These are phyloP conservation scores for Hypoxylon sp. DNA, from an alignment of 2,329 filamentous ascomycete species.

Conservation along the genomic window DNA sequence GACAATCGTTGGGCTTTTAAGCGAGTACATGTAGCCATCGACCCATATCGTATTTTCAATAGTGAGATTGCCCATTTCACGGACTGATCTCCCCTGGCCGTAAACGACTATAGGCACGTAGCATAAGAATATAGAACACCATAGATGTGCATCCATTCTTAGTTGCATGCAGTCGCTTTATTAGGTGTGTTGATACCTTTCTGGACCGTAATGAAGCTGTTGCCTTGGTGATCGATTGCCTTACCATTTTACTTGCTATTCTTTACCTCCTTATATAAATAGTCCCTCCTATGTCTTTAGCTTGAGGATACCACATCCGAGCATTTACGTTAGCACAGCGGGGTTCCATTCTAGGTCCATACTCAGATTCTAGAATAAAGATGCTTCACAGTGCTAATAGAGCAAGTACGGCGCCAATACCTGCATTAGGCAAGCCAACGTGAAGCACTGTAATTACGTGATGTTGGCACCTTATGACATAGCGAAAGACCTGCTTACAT, in stretches of 20 bases:
- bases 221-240: no score
- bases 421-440: constrained; percentile 23
- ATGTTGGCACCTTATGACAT: constrained; percentile 14
- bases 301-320: neutral
- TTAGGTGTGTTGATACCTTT: no score
- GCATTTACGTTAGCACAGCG: neutral
- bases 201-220: no score
- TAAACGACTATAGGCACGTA: no score
- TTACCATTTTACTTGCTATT: no score
- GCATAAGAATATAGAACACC: no score
- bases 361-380: neutral
- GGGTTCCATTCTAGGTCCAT: neutral
- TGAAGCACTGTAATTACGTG: constrained; percentile 24
- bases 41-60: neutral
- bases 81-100: no score
- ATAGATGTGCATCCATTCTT: no score
- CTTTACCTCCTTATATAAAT: no score
- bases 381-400: neutral
- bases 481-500: constrained; percentile 5
- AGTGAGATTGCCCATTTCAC: no score
- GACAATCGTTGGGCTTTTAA: neutral
- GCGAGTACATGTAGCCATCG: neutral
- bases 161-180: no score
- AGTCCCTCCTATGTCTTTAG: no score
- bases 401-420: neutral